These are phyloP conservation scores for Begonia fuchsioides DNA, from an alignment of 306 rosid genomes.

Conservation along the genomic window DNA sequence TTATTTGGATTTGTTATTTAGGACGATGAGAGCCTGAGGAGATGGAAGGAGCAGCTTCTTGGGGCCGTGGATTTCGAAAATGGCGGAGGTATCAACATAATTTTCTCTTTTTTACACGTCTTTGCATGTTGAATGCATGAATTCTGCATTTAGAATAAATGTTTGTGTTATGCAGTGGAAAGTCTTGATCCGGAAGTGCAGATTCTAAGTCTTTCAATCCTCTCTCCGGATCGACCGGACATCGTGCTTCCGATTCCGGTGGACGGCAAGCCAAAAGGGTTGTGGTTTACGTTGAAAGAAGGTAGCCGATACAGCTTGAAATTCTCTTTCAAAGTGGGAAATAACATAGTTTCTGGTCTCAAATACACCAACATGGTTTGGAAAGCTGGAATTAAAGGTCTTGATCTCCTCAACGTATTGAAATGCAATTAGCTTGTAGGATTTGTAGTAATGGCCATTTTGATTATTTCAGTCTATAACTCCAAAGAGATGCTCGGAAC, in stretches of 20 bases:
- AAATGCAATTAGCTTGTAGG: not conserved
- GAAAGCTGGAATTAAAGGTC: constrained; percentile 35
- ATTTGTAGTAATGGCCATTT: not conserved
- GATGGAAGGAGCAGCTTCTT: too few relatives aligned
- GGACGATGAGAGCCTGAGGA: constrained; percentile 47
- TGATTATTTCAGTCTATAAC: constrained; percentile 21
- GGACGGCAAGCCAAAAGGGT: too few relatives aligned
- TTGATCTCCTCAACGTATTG: not conserved
- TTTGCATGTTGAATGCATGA: not conserved
- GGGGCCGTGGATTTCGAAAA: constrained; percentile 36
- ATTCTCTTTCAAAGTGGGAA: constrained; percentile 29
- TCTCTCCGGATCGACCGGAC: constrained; percentile 29
- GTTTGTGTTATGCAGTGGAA: constrained; percentile 13
- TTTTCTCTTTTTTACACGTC: not conserved
- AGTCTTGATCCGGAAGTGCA: constrained; percentile 37
- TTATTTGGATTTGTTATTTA: constrained; percentile 5
- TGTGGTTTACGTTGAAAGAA: too few relatives aligned
- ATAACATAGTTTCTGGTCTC: constrained; percentile 40
- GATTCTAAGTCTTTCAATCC: constrained; percentile 26
- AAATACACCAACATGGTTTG: constrained; percentile 46
- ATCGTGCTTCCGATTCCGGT: constrained; percentile 36
- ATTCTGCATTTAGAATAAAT: not conserved
- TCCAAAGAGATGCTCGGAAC: constrained; percentile 44
- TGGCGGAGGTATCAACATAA: constrained; percentile 23
- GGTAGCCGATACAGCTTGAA: too few relatives aligned